Evolutionary conservation across 371 early-diverging fungal species (phyloP).

Genomic region (Saksenaea oblongispora): DNA sequence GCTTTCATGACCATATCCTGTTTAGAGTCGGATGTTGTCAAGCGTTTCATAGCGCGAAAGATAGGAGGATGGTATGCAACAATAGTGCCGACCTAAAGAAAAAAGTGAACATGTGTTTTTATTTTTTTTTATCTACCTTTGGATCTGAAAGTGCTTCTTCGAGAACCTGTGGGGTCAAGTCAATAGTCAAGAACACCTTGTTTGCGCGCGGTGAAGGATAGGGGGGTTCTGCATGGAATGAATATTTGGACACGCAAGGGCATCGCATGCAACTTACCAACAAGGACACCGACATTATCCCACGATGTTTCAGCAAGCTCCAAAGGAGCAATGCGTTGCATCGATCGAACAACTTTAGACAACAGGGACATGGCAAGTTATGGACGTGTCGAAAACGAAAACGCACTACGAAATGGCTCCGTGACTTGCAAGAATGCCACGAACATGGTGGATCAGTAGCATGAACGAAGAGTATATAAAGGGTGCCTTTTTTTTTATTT

Average conservation of each 20-base stretch:
- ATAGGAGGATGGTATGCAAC: conserved; percentile 97
- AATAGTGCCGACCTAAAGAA: conserved; percentile 77
- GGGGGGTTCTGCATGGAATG: conserved; percentile 62
- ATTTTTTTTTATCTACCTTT: conserved; percentile 19
- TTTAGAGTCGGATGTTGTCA: conserved; percentile 74
- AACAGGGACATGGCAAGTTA: conserved; percentile 57
- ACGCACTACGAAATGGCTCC: not conserved
- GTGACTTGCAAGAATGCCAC: conserved; percentile 4
- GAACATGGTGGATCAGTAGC: not conserved
- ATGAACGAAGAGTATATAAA: not conserved
- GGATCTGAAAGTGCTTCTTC: conserved; percentile 88
- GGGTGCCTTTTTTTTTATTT: not conserved
- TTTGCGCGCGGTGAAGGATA: conserved; percentile 65
- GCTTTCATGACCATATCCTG: conserved; percentile 84
- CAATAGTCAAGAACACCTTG: conserved; percentile 94
- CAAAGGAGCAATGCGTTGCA: conserved; percentile 90
- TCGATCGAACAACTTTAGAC: conserved; percentile 55
- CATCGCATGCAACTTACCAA: conserved; percentile 55
- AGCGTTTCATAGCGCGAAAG: conserved; percentile 84
- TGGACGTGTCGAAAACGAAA: not conserved
- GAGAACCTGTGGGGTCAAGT: conserved; percentile 87
- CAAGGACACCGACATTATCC: conserved; percentile 96
- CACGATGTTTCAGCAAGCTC: conserved; percentile 86
- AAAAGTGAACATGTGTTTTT: conserved; percentile 4
- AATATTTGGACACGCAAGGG: not conserved